Conservation (phyloP, 371 early-diverging fungal genomes). For the Actinomortierella wolfii region DNA sequence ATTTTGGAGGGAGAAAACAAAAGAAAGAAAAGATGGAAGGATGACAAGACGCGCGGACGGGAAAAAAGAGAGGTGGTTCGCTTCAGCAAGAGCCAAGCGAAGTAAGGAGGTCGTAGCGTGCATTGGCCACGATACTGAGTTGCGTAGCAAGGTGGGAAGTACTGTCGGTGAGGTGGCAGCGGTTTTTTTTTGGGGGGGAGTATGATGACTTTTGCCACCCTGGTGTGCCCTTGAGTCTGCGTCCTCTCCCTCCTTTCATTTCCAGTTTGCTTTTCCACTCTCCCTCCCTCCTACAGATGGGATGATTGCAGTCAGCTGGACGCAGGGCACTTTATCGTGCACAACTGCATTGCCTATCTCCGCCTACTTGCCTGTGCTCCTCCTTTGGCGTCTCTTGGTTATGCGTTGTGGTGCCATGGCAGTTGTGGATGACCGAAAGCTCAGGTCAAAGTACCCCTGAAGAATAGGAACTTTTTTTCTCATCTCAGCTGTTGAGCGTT, state of each 20-base stretch:
- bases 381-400: neutral
- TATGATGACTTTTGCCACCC: too few species aligned
- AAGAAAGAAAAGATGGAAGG: neutral
- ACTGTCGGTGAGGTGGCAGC: too few species aligned
- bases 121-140: too few species aligned
- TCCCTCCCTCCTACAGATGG: too few species aligned
- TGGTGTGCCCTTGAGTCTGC: too few species aligned
- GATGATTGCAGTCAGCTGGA: neutral
- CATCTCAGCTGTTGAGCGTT: neutral
- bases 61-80: neutral
- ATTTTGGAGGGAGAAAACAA: neutral
- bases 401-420: neutral
- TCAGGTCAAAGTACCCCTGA: neutral
- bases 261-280: neutral
- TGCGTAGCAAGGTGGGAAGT: too few species aligned
- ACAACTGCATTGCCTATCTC: neutral
- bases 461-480: neutral
- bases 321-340: neutral
- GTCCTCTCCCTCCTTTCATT: neutral
- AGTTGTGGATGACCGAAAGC: neutral
- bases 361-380: constrained; percentile 1
- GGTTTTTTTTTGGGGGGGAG: too few species aligned
- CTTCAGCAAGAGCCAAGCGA: too few species aligned
- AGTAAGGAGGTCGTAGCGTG: too few species aligned
- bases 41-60: neutral